Base-by-base conservation (phyloP, 192 early-diverging fungal genomes). In the Dimargaris verticillata region DNA sequence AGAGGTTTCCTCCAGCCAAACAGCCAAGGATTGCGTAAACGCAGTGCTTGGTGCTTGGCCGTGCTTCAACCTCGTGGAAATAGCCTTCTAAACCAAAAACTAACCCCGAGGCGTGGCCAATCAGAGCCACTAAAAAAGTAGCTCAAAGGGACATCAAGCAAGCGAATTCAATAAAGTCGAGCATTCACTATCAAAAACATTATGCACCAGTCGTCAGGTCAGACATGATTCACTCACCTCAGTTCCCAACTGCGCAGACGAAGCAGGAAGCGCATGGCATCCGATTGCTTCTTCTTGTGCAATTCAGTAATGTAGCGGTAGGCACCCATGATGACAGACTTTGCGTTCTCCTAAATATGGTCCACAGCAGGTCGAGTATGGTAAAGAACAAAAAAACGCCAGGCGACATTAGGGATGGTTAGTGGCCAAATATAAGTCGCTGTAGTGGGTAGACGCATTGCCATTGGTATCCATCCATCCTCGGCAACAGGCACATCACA, bases 241-340 rank as follows among this genome's bases (percentile, higher is more conserved):
- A 83, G 93, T 79, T 95, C 92, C 94, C 92, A 95, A 80, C 88
- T 91, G 76, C 94, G 82, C 61, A 97, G 87, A 71, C 95, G 89
- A 73, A 92, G 84, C 68, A 98, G 84, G 84, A 98, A 98, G 74
- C 93, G 91, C 77, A 97, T 83, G 64, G 97, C 93, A 81, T 99
- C 95, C 63, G 91, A 94, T 78, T 97, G 93, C 87, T 97, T 97
- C 92, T 95, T 98, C 80, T 95, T 96, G 78, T 88, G 83, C 64
- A 98, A 84, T 82, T 96, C 92, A 75, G 86, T 83, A 68, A 91
- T 78, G 76, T 91, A 91, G 74, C 89, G 89, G 82, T 91, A 91
- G 65, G 87, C 87, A 77, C 75, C 77, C 75, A 79, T 75, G 71
- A 64, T 66, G 68, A 51, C 11, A 25, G 49, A 51, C 49, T 51